Conservation (phyloP, 371 early-diverging fungal species). For the Cokeromyces recurvatus region DNA sequence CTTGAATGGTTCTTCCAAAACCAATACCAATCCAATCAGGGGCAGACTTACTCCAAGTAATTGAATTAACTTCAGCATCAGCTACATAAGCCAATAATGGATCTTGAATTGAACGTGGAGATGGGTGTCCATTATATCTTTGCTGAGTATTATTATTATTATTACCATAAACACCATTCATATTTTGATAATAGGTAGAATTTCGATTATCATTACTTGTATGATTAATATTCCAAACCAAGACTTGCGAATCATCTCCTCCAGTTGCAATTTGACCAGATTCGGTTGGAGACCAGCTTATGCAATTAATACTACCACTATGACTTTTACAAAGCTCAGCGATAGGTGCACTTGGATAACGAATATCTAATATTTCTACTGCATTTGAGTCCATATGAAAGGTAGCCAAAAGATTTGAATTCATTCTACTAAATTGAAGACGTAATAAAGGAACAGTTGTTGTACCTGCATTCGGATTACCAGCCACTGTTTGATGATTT, state of each 20-base stretch:
- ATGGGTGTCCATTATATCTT: constrained; percentile 22
- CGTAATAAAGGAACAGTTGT: constrained; percentile 67
- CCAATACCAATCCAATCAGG: constrained; percentile 79
- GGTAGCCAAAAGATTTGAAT: constrained; percentile 85
- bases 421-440: constrained; percentile 80
- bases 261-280: constrained; percentile 69
- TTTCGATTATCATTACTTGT: constrained; percentile 10
- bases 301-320: constrained; percentile 66
- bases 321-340: constrained; percentile 76
- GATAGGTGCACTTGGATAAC: constrained; percentile 81
- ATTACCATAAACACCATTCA: no score
- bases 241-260: constrained; percentile 73
- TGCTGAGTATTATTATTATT: constrained; percentile 8
- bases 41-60: constrained; percentile 64
- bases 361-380: constrained; percentile 84
- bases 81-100: constrained; percentile 71
- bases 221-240: constrained; percentile 77
- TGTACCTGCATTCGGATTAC: neutral
- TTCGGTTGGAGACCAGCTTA: constrained; percentile 80
- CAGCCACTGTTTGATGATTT: constrained; percentile 6
- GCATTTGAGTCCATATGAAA: constrained; percentile 76
- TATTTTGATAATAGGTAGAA: constrained; percentile 21
- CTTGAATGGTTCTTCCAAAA: constrained; percentile 63
- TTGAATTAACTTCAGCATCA: constrained; percentile 63
- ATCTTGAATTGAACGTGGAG: constrained; percentile 46